Evolutionary conservation across 306 rosid species (phyloP).

Genomic region (Trifolium fragiferum): DNA sequence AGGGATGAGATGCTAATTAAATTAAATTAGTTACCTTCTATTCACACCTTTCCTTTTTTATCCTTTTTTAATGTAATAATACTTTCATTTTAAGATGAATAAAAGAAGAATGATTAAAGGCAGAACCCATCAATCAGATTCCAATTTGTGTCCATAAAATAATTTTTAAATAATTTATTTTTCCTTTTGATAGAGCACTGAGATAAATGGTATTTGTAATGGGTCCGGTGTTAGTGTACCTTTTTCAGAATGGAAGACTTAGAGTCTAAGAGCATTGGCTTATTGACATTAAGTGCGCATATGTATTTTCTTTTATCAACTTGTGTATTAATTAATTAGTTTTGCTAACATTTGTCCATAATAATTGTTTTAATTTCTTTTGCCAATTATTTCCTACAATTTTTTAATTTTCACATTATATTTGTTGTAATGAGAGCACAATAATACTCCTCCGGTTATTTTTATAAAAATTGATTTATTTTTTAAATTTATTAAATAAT

Average conservation of each 20-base stretch:
- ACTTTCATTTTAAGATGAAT: slow-evolving; percentile 44
- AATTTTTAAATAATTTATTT: slow-evolving; percentile 31
- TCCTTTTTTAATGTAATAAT: slow-evolving; percentile 18
- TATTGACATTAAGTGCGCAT: slow-evolving; percentile 60
- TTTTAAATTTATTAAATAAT: too few relatives aligned
- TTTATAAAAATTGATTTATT: too few relatives aligned
- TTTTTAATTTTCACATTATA: too few relatives aligned
- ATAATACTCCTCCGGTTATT: too few relatives aligned
- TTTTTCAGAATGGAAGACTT: slow-evolving; percentile 58
- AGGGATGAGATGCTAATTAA: slow-evolving; percentile 43
- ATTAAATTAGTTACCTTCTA: slow-evolving; percentile 25
- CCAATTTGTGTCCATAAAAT: slow-evolving; percentile 71
- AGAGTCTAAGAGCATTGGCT: slow-evolving; percentile 37
- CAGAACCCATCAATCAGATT: slow-evolving; percentile 78
- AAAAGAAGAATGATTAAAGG: slow-evolving; percentile 68
- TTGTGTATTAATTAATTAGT: slow-evolving; percentile 37
- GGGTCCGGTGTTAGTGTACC: slow-evolving; percentile 60
- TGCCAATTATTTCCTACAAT: too few relatives aligned
- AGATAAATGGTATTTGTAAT: slow-evolving; percentile 56
- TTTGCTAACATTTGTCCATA: too few relatives aligned
- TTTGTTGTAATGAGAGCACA: too few relatives aligned
- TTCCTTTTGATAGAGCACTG: slow-evolving; percentile 68
- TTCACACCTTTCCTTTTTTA: slow-evolving; percentile 22
- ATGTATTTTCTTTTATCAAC: slow-evolving; percentile 47
- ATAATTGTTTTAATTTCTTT: too few relatives aligned